phyloP scores from a whole-genome alignment of 1,284 basidiomycete genomes.

The Fomitopsis schrenkii region DNA sequence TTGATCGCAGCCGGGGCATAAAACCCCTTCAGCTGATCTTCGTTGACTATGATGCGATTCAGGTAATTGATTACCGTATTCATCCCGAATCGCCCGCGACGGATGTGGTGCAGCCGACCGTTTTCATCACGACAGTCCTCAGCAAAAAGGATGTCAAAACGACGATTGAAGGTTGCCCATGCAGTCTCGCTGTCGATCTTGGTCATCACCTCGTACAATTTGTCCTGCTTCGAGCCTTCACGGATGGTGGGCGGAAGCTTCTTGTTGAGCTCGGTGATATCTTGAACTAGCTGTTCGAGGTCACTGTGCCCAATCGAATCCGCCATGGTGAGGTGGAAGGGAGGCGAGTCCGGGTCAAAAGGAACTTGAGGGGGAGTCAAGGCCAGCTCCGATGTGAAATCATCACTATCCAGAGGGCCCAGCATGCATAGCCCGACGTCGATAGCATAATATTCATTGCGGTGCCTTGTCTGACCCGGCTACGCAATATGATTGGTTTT shows the following conservation, averaged over 20 bases:
- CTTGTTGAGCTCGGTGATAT: not conserved
- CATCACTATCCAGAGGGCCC: no score
- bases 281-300: not conserved
- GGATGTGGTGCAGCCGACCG: slow-evolving; percentile 1
- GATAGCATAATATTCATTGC: no score
- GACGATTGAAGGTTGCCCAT: not conserved
- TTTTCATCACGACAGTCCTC: not conserved
- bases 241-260: not conserved
- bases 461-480: no score
- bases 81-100: not conserved
- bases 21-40: not conserved
- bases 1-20: not conserved
- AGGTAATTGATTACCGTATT: not conserved
- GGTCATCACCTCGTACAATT: not conserved
- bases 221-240: not conserved
- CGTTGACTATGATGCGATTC: not conserved
- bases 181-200: not conserved
- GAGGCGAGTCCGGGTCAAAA: no score
- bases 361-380: no score
- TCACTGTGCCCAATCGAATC: not conserved
- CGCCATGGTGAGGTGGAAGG: not conserved
- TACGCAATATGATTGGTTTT: not conserved
- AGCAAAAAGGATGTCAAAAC: slow-evolving; percentile 4
- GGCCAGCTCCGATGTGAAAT: no score
- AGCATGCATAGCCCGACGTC: no score